A percentile compares a stretch with the other conserved stretches of the same genome.
These are phyloP conservation scores for Alternaria sp. DNA, from an alignment of 2,329 filamentous ascomycete species.

Conservation along the genomic window DNA sequence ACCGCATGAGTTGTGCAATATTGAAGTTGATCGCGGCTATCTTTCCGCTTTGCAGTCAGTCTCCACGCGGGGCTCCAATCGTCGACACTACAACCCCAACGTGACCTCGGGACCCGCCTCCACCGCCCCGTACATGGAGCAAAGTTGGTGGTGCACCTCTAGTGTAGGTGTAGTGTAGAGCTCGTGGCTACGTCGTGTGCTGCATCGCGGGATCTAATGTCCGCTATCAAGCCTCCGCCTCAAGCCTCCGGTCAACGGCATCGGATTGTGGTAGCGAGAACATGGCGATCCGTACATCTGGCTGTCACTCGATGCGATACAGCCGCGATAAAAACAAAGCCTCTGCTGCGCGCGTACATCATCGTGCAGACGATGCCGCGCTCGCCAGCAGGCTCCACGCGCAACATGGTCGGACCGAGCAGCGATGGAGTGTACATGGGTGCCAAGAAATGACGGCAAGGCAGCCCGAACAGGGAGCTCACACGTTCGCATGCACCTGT, in stretches of 20 bases:
- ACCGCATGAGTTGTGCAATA: neutral
- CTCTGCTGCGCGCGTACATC: conserved; percentile 9
- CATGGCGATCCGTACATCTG: neutral
- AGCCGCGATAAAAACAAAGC: neutral
- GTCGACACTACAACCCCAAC: conserved; percentile 2
- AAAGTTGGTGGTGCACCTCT: neutral
- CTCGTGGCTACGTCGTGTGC: neutral
- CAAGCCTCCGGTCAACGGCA: neutral
- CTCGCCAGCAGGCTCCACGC: neutral
- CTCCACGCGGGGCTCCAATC: conserved; percentile 10
- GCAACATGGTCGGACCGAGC: conserved; percentile 13
- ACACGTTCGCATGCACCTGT: conserved; percentile 22
- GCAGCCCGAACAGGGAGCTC: conserved; percentile 19
- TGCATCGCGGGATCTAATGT: neutral
- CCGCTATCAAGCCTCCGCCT: neutral
- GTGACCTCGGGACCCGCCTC: conserved; percentile 4
- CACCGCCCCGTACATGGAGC: neutral
- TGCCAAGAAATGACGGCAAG: conserved; percentile 8
- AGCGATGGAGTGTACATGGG: neutral
- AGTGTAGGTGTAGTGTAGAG: neutral
- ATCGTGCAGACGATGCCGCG: conserved; percentile 12
- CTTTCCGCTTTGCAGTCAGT: conserved; percentile 1
- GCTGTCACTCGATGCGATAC: neutral
- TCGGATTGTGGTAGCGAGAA: neutral
- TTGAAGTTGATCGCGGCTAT: conserved; percentile 3